Evolutionary conservation across 83 land plant genomes (phyloP).

Genomic region (Isoetes engelmannii): DNA sequence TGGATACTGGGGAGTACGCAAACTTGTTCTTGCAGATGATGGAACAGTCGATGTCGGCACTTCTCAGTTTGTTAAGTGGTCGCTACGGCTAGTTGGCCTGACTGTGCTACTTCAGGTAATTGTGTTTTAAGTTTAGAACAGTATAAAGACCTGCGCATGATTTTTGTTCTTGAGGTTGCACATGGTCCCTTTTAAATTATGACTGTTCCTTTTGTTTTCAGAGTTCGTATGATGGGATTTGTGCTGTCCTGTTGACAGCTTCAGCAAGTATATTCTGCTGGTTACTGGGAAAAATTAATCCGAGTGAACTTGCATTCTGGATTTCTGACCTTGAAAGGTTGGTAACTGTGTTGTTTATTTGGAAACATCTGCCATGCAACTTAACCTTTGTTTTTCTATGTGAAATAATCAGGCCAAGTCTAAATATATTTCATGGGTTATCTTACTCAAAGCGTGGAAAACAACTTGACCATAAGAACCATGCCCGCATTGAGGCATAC

Average conservation of each 20-base stretch:
- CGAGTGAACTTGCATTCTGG: conserved; percentile 12
- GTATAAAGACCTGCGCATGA: neutral
- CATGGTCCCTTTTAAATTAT: conserved; percentile 12
- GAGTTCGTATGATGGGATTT: conserved; percentile 56
- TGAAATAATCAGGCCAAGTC: neutral
- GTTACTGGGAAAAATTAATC: conserved; percentile 21
- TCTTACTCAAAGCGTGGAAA: neutral
- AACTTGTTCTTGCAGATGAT: conserved; percentile 68
- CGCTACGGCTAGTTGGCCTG: conserved; percentile 57
- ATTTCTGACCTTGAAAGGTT: neutral
- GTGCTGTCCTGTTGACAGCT: conserved; percentile 41
- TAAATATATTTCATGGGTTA: neutral
- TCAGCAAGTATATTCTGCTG: conserved; percentile 35
- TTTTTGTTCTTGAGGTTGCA: neutral
- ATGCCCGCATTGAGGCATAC: too few species aligned
- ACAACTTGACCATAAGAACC: too few species aligned
- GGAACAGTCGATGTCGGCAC: conserved; percentile 67
- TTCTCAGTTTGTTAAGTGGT: conserved; percentile 65
- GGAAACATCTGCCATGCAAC: neutral
- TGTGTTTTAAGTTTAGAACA: neutral
- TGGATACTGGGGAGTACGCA: conserved; percentile 89
- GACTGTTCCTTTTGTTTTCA: conserved; percentile 21
- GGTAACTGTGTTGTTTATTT: conserved; percentile 11
- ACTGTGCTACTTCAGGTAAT: conserved; percentile 77
- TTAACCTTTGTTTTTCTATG: neutral